These are phyloP conservation scores for Sporothrix globosa DNA, from an alignment of 2,329 filamentous ascomycete species.

Conservation along the genomic window DNA sequence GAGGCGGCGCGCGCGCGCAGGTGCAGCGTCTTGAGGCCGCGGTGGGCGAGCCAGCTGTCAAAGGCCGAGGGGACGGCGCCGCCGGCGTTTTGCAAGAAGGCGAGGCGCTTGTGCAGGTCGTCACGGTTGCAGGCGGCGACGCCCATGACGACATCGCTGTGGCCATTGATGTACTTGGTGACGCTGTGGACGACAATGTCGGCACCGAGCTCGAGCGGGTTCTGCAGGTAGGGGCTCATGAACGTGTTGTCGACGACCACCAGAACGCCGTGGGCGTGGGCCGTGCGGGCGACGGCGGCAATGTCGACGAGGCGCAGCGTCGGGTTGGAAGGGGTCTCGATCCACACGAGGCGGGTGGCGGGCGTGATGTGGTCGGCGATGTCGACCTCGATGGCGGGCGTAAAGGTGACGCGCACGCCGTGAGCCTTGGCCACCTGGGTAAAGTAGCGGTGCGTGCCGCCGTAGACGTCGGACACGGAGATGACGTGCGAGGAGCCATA, in stretches of 20 bases:
- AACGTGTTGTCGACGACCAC: conserved; percentile 99
- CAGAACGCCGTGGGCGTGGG: conserved; percentile 84
- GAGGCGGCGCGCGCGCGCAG: conserved; percentile 85
- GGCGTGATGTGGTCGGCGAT: conserved; percentile 81
- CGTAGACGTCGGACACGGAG: conserved; percentile 96
- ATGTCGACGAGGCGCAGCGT: conserved; percentile 94
- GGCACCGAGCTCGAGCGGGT: conserved; percentile 90
- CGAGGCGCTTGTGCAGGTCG: conserved; percentile 72
- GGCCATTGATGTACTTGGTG: conserved; percentile 99
- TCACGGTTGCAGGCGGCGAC: conserved; percentile 93
- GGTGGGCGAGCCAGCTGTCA: conserved; percentile 97
- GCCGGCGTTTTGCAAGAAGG: conserved; percentile 96
- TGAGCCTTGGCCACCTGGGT: conserved; percentile 95
- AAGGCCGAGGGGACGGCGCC: conserved; percentile 93
- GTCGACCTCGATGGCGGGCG: conserved; percentile 86
- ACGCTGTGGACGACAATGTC: conserved; percentile 97
- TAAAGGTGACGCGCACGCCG: conserved; percentile 92
- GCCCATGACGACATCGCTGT: conserved; percentile 96
- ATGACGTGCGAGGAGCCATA: conserved; percentile 73
- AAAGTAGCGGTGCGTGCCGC: conserved; percentile 97
- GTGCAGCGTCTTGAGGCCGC: conserved; percentile 95
- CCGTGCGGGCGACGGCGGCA: conserved; percentile 76
- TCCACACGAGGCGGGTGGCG: conserved; percentile 95
- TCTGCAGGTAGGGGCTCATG: conserved; percentile 93
- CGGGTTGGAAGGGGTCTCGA: conserved; percentile 92